These are phyloP conservation scores for Mantamonas sphyraenae DNA, from an alignment of 78 protist genomes.

Conservation along the genomic window DNA sequence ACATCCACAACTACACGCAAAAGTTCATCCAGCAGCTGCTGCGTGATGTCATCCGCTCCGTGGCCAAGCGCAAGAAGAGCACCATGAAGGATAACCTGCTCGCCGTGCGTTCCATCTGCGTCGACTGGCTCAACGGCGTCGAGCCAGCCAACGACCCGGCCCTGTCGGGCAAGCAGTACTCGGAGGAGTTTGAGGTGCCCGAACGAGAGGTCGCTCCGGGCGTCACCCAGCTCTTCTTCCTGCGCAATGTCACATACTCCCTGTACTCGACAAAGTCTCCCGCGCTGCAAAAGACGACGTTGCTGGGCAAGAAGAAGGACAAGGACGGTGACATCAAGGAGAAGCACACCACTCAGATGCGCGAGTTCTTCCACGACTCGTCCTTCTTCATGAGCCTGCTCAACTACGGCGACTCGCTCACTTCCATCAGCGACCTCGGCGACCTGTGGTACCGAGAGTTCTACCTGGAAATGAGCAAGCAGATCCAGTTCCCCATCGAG, in stretches of 20 bases:
- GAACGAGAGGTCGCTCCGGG: conserved; percentile 42
- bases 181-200: conserved; percentile 18
- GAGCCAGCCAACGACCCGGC: conserved; percentile 41
- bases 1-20: conserved; percentile 52
- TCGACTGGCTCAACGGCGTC: conserved; percentile 52
- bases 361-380: conserved; percentile 17
- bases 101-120: conserved; percentile 39
- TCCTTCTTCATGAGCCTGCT: conserved; percentile 41
- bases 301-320: conserved; percentile 22
- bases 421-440: conserved; percentile 56
- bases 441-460: conserved; percentile 82
- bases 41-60: conserved; percentile 40
- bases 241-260: conserved; percentile 15
- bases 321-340: conserved; percentile 35
- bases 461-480: conserved; percentile 60
- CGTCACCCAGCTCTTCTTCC: conserved; percentile 41
- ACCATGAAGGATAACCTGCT: conserved; percentile 19
- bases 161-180: neutral
- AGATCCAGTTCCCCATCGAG: conserved; percentile 78
- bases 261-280: too few relatives aligned
- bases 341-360: conserved; percentile 8
- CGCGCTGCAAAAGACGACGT: too few relatives aligned
- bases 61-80: conserved; percentile 47
- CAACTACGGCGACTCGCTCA: neutral
- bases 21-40: conserved; percentile 50